These are phyloP conservation scores for Colletotrichum sidae DNA, from an alignment of 2,329 filamentous ascomycete species.

Conservation along the genomic window DNA sequence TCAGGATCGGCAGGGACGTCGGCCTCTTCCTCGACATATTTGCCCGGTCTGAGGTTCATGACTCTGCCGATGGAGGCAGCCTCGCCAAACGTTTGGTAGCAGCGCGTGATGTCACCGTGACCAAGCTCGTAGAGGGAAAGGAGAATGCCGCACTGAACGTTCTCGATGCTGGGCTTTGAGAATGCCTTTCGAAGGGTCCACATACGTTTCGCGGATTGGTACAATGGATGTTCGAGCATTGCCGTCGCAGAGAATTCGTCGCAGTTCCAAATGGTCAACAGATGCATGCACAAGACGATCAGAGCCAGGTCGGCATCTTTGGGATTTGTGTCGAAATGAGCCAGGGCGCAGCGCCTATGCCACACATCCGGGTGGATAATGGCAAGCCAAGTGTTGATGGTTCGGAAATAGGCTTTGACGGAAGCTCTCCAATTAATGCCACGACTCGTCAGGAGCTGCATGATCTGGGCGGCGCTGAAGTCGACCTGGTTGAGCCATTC, in stretches of 20 bases:
- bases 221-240: constrained; percentile 54
- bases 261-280: constrained; percentile 48
- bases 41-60: constrained; percentile 51
- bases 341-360: constrained; percentile 46
- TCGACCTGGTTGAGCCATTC: constrained; percentile 47
- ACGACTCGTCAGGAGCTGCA: constrained; percentile 50
- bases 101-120: constrained; percentile 54
- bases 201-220: constrained; percentile 52
- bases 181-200: constrained; percentile 51
- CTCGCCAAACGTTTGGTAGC: constrained; percentile 57
- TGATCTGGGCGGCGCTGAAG: constrained; percentile 51
- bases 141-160: constrained; percentile 55
- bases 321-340: constrained; percentile 43
- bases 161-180: constrained; percentile 50
- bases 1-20: constrained; percentile 44
- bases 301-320: constrained; percentile 49
- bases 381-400: constrained; percentile 55
- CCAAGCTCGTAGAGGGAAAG: constrained; percentile 58
- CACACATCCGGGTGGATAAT: constrained; percentile 50
- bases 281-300: constrained; percentile 56
- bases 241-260: constrained; percentile 52
- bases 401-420: constrained; percentile 52
- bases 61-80: constrained; percentile 51
- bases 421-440: constrained; percentile 52
- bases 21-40: constrained; percentile 47